Conservation (phyloP, 2,329 filamentous ascomycete genomes). For the Pseudocercospora musae region DNA sequence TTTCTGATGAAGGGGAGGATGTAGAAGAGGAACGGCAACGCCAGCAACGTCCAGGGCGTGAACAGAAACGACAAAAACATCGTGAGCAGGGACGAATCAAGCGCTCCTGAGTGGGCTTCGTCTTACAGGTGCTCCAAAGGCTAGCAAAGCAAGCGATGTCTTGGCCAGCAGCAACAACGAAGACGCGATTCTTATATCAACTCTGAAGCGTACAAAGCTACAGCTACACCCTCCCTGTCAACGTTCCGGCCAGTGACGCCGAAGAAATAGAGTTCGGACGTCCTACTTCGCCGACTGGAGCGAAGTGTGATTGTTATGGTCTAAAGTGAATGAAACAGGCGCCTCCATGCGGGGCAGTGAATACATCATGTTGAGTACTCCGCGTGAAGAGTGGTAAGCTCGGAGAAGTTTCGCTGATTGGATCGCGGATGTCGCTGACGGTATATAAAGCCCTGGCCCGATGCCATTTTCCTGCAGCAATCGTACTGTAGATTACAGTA, state of each 20-base stretch:
- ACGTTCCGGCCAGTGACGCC: conserved; percentile 2
- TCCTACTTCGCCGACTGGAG: conserved; percentile 10
- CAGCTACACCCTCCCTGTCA: background rate
- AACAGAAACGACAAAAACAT: conserved; percentile 43
- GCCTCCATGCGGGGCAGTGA: conserved; percentile 4
- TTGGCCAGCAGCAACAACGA: background rate
- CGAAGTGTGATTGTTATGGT: background rate
- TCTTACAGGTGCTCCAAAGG: background rate
- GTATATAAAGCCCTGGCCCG: background rate
- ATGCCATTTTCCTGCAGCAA: background rate
- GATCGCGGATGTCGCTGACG: conserved; percentile 3
- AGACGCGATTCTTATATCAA: conserved; percentile 5
- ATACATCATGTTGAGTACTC: background rate
- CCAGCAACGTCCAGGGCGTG: conserved; percentile 47
- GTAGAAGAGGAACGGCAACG: conserved; percentile 54
- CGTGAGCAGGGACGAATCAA: background rate
- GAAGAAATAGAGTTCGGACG: conserved; percentile 9
- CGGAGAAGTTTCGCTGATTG: conserved; percentile 12
- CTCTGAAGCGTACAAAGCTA: background rate
- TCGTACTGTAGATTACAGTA: background rate
- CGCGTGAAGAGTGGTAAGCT: conserved; percentile 5
- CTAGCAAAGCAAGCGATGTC: background rate
- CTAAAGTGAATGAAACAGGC: background rate
- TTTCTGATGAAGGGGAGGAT: conserved; percentile 60
- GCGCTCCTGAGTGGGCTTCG: too few relatives aligned